Base-by-base conservation (phyloP, 2,329 filamentous ascomycete species). In the Exophiala oligosperma region DNA sequence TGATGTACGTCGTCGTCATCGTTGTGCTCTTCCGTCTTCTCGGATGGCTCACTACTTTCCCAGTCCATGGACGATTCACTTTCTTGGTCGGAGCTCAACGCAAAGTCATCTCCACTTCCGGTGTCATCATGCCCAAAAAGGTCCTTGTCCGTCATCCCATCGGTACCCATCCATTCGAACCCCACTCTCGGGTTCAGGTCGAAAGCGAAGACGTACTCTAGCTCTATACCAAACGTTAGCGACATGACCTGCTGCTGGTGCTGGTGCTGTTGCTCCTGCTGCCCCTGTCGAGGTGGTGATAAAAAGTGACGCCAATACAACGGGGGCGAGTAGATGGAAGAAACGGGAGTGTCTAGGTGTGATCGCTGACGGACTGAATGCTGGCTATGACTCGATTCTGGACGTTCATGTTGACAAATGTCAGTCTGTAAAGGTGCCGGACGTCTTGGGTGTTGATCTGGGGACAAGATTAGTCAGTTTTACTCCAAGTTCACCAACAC, bases 191-290 rank as follows among this genome's bases (percentile, higher is more conserved):
- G 46, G 14, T 17, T 12, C 7, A 6, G 35, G 12, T 51, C 32
- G 32, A 41, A 37, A 23, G 49, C 52, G 23, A 49, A 56, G 21
- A 56, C 37, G 21, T 56, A 35, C n/a, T 56, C 53, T 1, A 56
- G 53, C 37, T 56, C 53, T 41, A 56, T 41, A n/a, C 53, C 53
- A 24, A 50, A 56, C 11, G 46, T 56, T 37, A 56, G 47, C 14
- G 12, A 12, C 24, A 56, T 24, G 17, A 17, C 17, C 17, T 17
- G 17, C 17, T 17, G 17, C 17, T 17, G 17, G 17, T 17, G 17
- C 17, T 17, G 17, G 17, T 17, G 17, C 17, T 17, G 17, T 17
- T 17, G 17, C 17, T 17, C 17, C 17, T 17, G 17, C 17, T 17
- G 17, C 17, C 17, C 17, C 17, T 17, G 17, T 17, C 17, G 17